Evolutionary conservation across 176 grass and related monocot species (phyloP).

Genomic region (Stipa capillata): DNA sequence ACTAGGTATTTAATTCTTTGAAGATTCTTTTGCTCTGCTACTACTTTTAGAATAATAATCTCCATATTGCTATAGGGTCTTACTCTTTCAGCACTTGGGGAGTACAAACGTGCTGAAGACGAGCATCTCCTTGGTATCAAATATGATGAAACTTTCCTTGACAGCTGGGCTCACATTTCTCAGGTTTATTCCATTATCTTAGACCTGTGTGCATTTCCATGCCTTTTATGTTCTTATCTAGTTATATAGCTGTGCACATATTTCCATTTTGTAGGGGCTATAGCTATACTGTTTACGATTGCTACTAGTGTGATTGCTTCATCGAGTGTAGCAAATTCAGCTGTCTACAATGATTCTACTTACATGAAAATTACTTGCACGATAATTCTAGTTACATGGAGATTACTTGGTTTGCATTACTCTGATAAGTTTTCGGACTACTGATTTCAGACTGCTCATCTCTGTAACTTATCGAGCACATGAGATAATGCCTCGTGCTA

Average conservation of each 20-base stretch:
- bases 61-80: slow-evolving; percentile 58
- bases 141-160: slow-evolving; percentile 77
- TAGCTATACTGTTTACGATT: too few species aligned
- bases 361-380: background rate
- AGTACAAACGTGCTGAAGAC: slow-evolving; percentile 80
- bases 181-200: slow-evolving; percentile 55
- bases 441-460: background rate
- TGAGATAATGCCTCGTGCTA: background rate
- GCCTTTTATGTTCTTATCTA: background rate
- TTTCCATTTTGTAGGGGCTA: background rate
- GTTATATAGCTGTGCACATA: background rate
- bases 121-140: slow-evolving; percentile 80
- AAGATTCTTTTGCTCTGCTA: background rate
- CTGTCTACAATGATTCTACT: background rate
- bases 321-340: background rate
- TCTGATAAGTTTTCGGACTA: too few species aligned
- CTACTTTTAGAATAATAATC: slow-evolving; percentile 19
- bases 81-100: slow-evolving; percentile 74
- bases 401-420: too few species aligned
- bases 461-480: background rate
- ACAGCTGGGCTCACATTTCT: slow-evolving; percentile 89
- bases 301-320: background rate
- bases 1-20: background rate
- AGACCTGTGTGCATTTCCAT: slow-evolving; percentile 14
- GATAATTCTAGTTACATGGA: background rate